These are phyloP conservation scores for Coemansia sp. DNA, from an alignment of 192 early-diverging fungal species.

Conservation along the genomic window DNA sequence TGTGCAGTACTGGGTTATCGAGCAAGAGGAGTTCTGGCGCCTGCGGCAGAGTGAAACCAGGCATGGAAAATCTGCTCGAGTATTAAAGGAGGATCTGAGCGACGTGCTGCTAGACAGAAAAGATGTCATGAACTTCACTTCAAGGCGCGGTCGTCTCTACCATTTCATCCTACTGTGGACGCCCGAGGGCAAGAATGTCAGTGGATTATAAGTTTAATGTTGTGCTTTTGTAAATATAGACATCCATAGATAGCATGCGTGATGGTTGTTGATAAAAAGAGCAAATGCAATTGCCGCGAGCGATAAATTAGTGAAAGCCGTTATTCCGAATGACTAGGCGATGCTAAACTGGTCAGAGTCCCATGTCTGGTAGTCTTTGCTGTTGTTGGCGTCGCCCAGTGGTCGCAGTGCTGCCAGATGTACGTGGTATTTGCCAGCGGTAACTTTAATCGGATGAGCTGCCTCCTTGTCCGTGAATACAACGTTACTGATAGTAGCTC, in stretches of 20 bases:
- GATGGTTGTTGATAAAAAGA: neutral
- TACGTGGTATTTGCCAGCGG: conserved; percentile 40
- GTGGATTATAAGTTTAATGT: neutral
- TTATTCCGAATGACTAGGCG: neutral
- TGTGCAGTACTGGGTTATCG: conserved; percentile 50
- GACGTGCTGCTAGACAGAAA: conserved; percentile 18
- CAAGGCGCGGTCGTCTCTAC: conserved; percentile 31
- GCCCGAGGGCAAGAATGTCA: conserved; percentile 33
- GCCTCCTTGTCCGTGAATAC: conserved; percentile 23
- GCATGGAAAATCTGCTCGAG: neutral
- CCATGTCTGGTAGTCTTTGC: conserved; percentile 46
- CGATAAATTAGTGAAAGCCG: neutral
- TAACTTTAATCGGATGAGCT: neutral
- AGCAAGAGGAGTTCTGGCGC: conserved; percentile 53
- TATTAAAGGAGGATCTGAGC: neutral
- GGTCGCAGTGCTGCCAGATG: conserved; percentile 34
- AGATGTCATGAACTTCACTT: conserved; percentile 36
- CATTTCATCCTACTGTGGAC: conserved; percentile 35
- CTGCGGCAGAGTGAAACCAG: conserved; percentile 17
- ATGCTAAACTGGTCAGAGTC: conserved; percentile 32
- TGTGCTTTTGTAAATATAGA: neutral
- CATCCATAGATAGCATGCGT: neutral
- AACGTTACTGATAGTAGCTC: neutral
- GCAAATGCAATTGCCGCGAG: neutral
- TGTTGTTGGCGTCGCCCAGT: conserved; percentile 30